Evolutionary conservation across 768 basidiomycete species (phyloP).

Genomic region (Xanthoconium purpureum): DNA sequence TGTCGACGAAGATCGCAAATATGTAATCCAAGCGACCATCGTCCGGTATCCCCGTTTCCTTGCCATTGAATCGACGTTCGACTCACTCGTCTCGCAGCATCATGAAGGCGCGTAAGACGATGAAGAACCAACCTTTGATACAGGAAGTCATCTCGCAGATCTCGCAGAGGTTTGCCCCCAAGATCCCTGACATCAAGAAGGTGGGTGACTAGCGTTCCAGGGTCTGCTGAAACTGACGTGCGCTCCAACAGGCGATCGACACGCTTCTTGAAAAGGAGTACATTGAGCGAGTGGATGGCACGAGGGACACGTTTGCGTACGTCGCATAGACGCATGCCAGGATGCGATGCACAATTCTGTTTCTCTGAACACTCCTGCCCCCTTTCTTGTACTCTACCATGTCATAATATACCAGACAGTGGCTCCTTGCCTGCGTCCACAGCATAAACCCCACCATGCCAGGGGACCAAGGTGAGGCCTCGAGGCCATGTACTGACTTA

Average conservation of each 20-base stretch:
- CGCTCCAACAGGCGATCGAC: conserved; percentile 73
- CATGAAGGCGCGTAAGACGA: conserved; percentile 93
- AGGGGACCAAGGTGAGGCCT: too few relatives aligned
- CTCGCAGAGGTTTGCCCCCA: conserved; percentile 83
- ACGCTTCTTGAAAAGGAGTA: conserved; percentile 95
- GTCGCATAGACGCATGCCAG: conserved; percentile 27
- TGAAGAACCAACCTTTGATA: conserved; percentile 90
- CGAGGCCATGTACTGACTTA: too few relatives aligned
- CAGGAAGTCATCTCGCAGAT: conserved; percentile 90
- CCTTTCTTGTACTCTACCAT: conserved; percentile 11
- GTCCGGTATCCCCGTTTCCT: conserved; percentile 50
- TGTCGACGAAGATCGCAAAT: conserved; percentile 96
- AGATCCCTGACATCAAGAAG: conserved; percentile 97
- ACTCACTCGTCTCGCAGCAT: conserved; percentile 47
- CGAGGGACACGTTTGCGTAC: conserved; percentile 67
- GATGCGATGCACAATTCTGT: background rate
- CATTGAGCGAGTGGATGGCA: conserved; percentile 88
- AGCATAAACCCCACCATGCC: too few relatives aligned
- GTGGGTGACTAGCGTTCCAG: conserved; percentile 31
- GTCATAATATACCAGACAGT: background rate
- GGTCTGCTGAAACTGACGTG: background rate
- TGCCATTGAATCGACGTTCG: background rate
- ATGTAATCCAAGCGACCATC: conserved; percentile 92
- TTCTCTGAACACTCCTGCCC: background rate
- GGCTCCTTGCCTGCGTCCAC: too few relatives aligned